phyloP scores from a whole-genome alignment of 768 basidiomycete genomes.

The Pleurotus citrinopileatus region DNA sequence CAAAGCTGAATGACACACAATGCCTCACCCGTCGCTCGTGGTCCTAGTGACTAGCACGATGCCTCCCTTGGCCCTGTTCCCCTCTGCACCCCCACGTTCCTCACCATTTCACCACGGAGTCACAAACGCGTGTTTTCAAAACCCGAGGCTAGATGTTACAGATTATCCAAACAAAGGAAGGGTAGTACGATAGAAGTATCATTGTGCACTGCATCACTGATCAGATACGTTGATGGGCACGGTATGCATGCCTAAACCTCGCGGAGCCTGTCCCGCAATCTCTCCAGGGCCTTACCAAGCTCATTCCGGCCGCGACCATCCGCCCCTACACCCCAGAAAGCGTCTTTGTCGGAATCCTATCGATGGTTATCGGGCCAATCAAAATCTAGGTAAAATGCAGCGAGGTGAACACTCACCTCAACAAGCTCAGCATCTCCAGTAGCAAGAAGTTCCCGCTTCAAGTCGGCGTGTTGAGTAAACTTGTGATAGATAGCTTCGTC shows the following conservation, averaged over 20 bases:
- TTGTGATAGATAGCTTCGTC: constrained; percentile 63
- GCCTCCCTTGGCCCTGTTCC: background rate
- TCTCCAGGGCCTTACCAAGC: constrained; percentile 67
- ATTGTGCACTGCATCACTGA: background rate
- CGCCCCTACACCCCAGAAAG: constrained; percentile 76
- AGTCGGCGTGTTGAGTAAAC: constrained; percentile 65
- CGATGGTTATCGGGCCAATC: background rate
- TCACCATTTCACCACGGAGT: background rate
- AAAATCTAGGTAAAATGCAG: constrained; percentile 8
- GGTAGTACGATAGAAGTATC: background rate
- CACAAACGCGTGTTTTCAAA: constrained; percentile 2
- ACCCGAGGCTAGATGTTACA: constrained; percentile 5
- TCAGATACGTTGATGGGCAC: constrained; percentile 4
- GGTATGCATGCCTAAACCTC: constrained; percentile 13
- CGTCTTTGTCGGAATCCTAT: constrained; percentile 72
- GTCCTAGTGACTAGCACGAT: background rate
- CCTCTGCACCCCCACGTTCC: background rate
- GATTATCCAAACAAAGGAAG: constrained; percentile 8
- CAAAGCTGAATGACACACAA: background rate
- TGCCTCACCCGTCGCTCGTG: background rate
- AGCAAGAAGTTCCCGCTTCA: constrained; percentile 55
- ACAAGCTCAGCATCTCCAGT: constrained; percentile 68
- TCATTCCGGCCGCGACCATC: constrained; percentile 70
- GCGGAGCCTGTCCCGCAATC: constrained; percentile 56
- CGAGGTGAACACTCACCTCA: constrained; percentile 45